Evolutionary conservation across 345 rosid species (phyloP).

Genomic region (Odontarrhena argentea): DNA sequence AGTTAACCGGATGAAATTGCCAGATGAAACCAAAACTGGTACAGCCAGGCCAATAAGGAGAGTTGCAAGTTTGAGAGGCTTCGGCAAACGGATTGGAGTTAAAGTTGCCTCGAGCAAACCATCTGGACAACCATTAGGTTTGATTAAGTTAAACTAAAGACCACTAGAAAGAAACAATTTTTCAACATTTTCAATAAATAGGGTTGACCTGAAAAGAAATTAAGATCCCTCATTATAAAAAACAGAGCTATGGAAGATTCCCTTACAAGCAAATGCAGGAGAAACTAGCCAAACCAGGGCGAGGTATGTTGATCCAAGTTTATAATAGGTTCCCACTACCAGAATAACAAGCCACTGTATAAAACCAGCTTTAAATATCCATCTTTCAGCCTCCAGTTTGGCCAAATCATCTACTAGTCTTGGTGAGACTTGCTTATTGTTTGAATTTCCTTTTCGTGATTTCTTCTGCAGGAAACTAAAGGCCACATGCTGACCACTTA

Average conservation of each 20-base stretch:
- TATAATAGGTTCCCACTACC: constrained; percentile 66
- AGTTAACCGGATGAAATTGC: constrained; percentile 59
- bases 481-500: constrained; percentile 85
- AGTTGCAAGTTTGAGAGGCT: constrained; percentile 92
- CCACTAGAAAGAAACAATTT: background rate
- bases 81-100: constrained; percentile 76
- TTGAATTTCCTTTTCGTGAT: constrained; percentile 52
- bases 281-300: constrained; percentile 88
- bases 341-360: constrained; percentile 85
- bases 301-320: constrained; percentile 75
- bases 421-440: constrained; percentile 54
- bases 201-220: constrained; percentile 5
- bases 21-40: constrained; percentile 77
- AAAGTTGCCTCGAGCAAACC: constrained; percentile 95
- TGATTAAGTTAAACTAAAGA: constrained; percentile 15
- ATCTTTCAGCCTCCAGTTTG: constrained; percentile 91
- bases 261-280: constrained; percentile 98
- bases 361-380: constrained; percentile 88
- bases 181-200: constrained; percentile 9
- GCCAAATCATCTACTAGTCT: constrained; percentile 51
- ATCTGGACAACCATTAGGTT: constrained; percentile 53
- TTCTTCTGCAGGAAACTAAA: constrained; percentile 56
- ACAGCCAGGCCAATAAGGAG: constrained; percentile 66
- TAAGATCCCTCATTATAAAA: constrained; percentile 5
- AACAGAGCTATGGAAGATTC: constrained; percentile 20